Percentiles rank a stretch among this genome's conserved stretches.
phyloP scores from a whole-genome alignment of 345 rosid species.

The Erodium maritimum region DNA sequence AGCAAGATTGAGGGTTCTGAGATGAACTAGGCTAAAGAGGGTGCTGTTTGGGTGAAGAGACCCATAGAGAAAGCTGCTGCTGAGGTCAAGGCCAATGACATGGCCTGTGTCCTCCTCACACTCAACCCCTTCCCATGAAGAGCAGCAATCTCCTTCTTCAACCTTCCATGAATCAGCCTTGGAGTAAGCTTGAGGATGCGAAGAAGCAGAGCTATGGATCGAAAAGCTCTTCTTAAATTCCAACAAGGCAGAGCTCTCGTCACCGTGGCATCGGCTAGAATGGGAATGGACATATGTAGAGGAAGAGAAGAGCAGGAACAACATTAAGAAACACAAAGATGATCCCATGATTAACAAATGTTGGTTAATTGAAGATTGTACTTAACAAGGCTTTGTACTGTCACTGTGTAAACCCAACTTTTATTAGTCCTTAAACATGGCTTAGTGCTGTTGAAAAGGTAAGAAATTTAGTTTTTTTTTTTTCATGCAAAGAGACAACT shows the following conservation, averaged over 20 bases:
- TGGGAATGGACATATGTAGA: no score
- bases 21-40: slow-evolving; percentile 7
- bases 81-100: slow-evolving; percentile 9
- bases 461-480: no score
- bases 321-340: no score
- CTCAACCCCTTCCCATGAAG: slow-evolving; percentile 4
- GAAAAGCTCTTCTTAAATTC: not conserved
- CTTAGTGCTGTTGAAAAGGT: no score
- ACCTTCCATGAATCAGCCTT: not conserved
- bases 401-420: no score
- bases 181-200: not conserved
- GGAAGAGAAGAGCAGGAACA: no score
- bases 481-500: no score
- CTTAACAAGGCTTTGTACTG: no score
- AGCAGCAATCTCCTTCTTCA: not conserved
- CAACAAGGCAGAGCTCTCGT: slow-evolving; percentile 1
- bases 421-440: no score
- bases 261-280: not conserved
- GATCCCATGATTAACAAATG: no score
- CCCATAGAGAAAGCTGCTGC: slow-evolving; percentile 5
- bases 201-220: not conserved
- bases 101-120: slow-evolving; percentile 3
- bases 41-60: not conserved
- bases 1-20: slow-evolving; percentile 7
- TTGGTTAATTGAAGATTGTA: no score